Base-by-base conservation (phyloP, 495 filamentous ascomycete genomes). In the Aspergillus biplanus region DNA sequence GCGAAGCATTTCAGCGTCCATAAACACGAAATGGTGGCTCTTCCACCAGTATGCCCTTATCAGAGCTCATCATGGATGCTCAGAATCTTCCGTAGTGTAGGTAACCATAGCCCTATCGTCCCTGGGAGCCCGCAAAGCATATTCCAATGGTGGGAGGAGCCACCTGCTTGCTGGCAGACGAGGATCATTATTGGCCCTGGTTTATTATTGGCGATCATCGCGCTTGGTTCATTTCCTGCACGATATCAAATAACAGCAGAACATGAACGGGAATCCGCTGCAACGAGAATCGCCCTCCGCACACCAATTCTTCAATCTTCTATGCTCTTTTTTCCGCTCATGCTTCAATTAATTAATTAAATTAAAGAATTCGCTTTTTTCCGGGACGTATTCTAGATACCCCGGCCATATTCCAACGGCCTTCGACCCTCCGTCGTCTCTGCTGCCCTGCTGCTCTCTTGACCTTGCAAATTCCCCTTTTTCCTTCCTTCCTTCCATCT, bases 191-290 rank as follows among this genome's bases (percentile, higher is more conserved):
- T 27, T 27, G 21, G 21, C 21, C 21, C 21, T 27, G 21, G 21
- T 27, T 27, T 27, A 27, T 27, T 27, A 54, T 54, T 8, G 49
- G 58, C 58, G 54, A 18, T 64, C 39, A 53, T 55, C 52, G 48
- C 32, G 53, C 52, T 48, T 65, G 57, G 52, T 66, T 65, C 21
- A 27, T 65, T 66, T 63, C 54, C 60, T 70, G 63, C 52, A 63
- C 49, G 57, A 34, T 18, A 50, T 50, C 47, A 50, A 27, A 50
- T 8, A 9, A n/a, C 47, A 18, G 21, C 47, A 18, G 16, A 50
- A 50, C 47, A 18, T 50, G 16, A 50, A 50, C 47, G 9, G 27
- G 18, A 27, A 50, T 18, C 6, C 16, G 9, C 21, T 21, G 47
- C 16, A 50, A 50, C 16, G 11, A 27, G 47, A 49, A 56, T 57